These are phyloP conservation scores for Schoenoplectus tabernaemontani DNA, from an alignment of 202 grass and related monocot genomes.

Conservation along the genomic window DNA sequence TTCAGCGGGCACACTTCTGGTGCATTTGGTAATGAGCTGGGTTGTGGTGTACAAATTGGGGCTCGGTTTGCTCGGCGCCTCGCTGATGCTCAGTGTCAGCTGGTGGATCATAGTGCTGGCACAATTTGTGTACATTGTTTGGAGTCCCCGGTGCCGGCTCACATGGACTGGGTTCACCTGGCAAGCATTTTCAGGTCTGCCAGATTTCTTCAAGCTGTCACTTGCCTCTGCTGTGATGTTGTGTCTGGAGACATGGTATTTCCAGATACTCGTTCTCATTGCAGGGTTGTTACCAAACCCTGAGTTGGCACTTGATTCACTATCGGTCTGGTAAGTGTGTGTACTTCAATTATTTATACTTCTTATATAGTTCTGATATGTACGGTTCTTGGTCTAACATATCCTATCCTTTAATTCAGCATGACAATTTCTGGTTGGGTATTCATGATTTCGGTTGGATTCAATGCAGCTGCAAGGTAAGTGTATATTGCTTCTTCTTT, in stretches of 20 bases:
- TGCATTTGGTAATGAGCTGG: slow-evolving; percentile 47
- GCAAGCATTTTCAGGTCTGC: slow-evolving; percentile 43
- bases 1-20: slow-evolving; percentile 20
- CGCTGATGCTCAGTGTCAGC: slow-evolving; percentile 42
- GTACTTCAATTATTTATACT: background rate
- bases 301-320: slow-evolving; percentile 47
- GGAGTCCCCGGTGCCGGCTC: slow-evolving; percentile 35
- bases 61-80: slow-evolving; percentile 40
- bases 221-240: slow-evolving; percentile 50
- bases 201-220: slow-evolving; percentile 43
- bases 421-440: slow-evolving; percentile 73
- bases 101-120: slow-evolving; percentile 53
- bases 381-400: background rate
- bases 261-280: slow-evolving; percentile 67
- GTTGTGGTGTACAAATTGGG: slow-evolving; percentile 40
- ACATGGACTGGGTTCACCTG: slow-evolving; percentile 48
- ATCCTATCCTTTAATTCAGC: slow-evolving; percentile 23
- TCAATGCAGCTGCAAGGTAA: slow-evolving; percentile 84
- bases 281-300: slow-evolving; percentile 56
- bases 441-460: slow-evolving; percentile 88
- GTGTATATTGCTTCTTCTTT: background rate
- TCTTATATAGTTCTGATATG: no score
- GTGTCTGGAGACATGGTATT: slow-evolving; percentile 78
- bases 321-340: slow-evolving; percentile 50
- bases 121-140: slow-evolving; percentile 41